Evolutionary conservation across 768 basidiomycete genomes (phyloP), one percentile per base, ranked within the genome.

Genomic region (Hygrocybe punicea): DNA sequence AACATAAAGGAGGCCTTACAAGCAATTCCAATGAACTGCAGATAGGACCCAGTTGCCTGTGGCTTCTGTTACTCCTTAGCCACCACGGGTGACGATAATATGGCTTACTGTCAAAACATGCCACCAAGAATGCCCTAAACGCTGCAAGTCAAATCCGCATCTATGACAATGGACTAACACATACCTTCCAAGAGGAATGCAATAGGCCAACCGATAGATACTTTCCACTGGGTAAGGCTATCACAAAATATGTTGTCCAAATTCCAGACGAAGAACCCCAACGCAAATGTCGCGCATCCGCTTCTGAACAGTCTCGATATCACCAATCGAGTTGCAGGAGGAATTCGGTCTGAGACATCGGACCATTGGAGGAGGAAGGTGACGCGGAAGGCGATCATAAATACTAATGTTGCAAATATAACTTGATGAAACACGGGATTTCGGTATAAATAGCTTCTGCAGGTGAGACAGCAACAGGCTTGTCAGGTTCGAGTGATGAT

Each of bases 371-470:
- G 70, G 33, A 90, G 77, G 62, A 84, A 81, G 1, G 71, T 65
- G 45, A 81, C 74, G 44, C 87, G 83, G 16, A 75, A 65, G 1
- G 76, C 67, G 14, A 74, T 77, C 7, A 68, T 62, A 37, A 89
- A 53, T 61, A 90, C 74, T 52, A 90, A 73, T 13, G 65, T 56
- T 2, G 78, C 90, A 66, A 91, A 93, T 1, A 89, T 82, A 21
- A 83, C 65, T 73, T 93, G 88, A 63, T 93, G 90, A 69, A 88
- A 93, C 2, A 91, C 74, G 0, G 90, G 90, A 63, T 91, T 88
- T 23, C 89, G 83, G 63, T 84, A 81, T 4, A 82, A 54, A 55
- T 82, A 77, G 65, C 89, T 91, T 64, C 37, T 16, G 23, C 14
- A 55, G 17, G 19, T 14, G n/a, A 23, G 21, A 6, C 25, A 24